Conservation (phyloP, 306 rosid species). For the Ormosia semicastrata region DNA sequence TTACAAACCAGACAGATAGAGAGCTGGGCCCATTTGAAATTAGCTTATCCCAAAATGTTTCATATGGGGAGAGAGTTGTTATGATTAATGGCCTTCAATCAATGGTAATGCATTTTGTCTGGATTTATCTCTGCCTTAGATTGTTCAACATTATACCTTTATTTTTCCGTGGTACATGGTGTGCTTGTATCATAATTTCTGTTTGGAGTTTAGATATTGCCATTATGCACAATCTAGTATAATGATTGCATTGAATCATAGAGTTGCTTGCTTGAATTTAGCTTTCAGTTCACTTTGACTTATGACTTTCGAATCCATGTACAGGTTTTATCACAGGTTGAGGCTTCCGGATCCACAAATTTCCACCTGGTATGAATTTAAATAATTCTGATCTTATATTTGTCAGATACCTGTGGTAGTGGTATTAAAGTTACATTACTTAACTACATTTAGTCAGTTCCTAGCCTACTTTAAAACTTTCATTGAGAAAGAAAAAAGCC, state of each 20-base stretch:
- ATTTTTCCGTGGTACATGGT: conserved; percentile 1
- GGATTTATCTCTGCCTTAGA: conserved; percentile 14
- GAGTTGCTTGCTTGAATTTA: background rate
- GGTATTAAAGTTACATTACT: background rate
- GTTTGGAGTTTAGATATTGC: conserved; percentile 31
- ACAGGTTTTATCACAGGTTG: conserved; percentile 54
- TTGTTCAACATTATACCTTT: conserved; percentile 10
- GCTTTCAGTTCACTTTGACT: conserved; percentile 5
- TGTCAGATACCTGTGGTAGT: conserved; percentile 18
- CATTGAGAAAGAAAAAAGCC: background rate
- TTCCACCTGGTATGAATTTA: conserved; percentile 60
- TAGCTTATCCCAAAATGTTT: conserved; percentile 55
- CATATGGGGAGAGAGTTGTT: conserved; percentile 55
- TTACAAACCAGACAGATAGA: conserved; percentile 72
- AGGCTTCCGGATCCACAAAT: conserved; percentile 48
- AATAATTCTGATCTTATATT: conserved; percentile 4
- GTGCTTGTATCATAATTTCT: conserved; percentile 5
- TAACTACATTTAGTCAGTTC: background rate
- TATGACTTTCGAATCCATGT: conserved; percentile 14
- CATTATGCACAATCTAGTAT: background rate
- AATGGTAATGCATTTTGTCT: conserved; percentile 53
- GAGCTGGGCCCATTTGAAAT: conserved; percentile 91
- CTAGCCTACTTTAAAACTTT: background rate
- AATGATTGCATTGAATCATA: background rate
- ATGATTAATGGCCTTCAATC: conserved; percentile 85